phyloP scores from a whole-genome alignment of 192 early-diverging fungal species.

The Mortierella claussenii region DNA sequence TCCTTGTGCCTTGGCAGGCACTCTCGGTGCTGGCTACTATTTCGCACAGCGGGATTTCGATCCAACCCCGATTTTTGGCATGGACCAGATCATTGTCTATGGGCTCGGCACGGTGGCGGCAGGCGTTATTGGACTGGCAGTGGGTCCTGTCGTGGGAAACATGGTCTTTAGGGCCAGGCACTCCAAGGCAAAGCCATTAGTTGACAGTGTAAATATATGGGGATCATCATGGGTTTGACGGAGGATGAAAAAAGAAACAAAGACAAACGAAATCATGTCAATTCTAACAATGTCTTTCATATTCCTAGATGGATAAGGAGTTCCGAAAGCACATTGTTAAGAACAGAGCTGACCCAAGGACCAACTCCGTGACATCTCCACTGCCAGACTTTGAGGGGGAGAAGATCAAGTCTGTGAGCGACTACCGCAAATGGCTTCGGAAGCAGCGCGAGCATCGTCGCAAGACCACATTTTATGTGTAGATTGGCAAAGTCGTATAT shows the following conservation, averaged over 20 bases:
- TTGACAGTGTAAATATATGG: conserved; percentile 62
- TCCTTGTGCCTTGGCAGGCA: conserved; percentile 58
- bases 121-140: conserved; percentile 68
- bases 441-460: conserved; percentile 83
- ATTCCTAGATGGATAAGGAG: conserved; percentile 63
- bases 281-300: no score
- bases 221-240: no score
- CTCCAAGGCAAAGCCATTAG: conserved; percentile 53
- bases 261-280: no score
- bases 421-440: conserved; percentile 86
- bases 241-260: background rate
- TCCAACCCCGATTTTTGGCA: conserved; percentile 73
- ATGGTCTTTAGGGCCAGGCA: conserved; percentile 66
- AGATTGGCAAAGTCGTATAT: background rate
- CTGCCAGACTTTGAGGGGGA: conserved; percentile 96
- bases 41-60: conserved; percentile 70
- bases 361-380: conserved; percentile 75
- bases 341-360: conserved; percentile 73
- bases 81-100: conserved; percentile 72
- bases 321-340: conserved; percentile 73
- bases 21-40: conserved; percentile 57
- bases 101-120: conserved; percentile 62
- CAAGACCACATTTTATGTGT: conserved; percentile 71
- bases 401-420: conserved; percentile 83
- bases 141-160: conserved; percentile 74